phyloP scores from a whole-genome alignment of 352 stramenopile species.

The Thraustotheca clavata region DNA sequence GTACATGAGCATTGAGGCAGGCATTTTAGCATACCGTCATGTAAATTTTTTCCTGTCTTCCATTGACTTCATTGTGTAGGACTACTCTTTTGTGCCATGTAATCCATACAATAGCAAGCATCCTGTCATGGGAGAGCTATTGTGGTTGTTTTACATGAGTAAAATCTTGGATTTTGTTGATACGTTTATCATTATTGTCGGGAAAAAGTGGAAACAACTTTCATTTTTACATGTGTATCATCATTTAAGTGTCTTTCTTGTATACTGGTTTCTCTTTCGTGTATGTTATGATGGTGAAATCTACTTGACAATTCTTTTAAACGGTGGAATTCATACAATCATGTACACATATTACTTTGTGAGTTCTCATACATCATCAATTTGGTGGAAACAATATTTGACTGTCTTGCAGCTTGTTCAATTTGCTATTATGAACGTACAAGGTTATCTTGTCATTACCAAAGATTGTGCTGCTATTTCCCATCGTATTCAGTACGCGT shows the following conservation, averaged over 20 bases:
- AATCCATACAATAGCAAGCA: conserved; percentile 76
- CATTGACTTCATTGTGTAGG: conserved; percentile 22
- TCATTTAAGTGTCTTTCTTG: conserved; percentile 92
- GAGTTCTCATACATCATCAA: conserved; percentile 91
- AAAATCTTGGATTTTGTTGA: conserved; percentile 89
- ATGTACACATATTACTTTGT: conserved; percentile 99
- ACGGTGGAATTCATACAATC: conserved; percentile 95
- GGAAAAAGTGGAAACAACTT: conserved; percentile 95
- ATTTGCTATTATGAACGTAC: conserved; percentile 76
- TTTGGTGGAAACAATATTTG: conserved; percentile 96
- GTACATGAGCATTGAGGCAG: conserved; percentile 91
- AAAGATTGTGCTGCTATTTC: conserved; percentile 80
- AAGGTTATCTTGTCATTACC: conserved; percentile 49
- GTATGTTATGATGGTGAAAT: conserved; percentile 92
- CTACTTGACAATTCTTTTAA: conserved; percentile 92
- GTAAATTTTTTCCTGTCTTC: conserved; percentile 24
- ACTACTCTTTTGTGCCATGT: conserved; percentile 81
- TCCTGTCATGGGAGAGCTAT: conserved; percentile 84
- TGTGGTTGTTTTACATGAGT: conserved; percentile 96
- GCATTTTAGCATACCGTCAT: conserved; percentile 81
- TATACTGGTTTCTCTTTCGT: conserved; percentile 93
- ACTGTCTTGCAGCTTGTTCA: conserved; percentile 92
- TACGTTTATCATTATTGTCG: conserved; percentile 93
- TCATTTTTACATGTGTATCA: conserved; percentile 97
- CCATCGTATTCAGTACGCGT: conserved; percentile 62